Conservation (phyloP, 208 protist genomes). For the Trichomonas vaginalis region DNA sequence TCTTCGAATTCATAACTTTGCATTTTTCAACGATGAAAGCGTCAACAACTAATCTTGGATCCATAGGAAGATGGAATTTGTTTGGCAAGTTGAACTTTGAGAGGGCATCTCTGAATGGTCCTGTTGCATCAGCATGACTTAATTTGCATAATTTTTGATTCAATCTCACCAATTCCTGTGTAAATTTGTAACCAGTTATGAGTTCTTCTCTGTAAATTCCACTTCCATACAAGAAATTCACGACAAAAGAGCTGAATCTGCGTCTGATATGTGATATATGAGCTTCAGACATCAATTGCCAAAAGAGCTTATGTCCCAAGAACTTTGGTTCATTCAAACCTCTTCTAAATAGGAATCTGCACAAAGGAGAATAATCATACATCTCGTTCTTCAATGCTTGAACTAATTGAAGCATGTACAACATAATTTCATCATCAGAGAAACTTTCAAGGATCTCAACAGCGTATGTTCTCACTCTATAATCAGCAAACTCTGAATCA, state of each 20-base stretch:
- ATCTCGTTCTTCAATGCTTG: conserved; percentile 60
- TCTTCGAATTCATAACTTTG: conserved; percentile 71
- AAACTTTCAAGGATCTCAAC: conserved; percentile 29
- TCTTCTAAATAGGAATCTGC: conserved; percentile 49
- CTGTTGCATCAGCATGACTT: not conserved
- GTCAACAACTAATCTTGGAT: conserved; percentile 15
- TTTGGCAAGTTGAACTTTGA: not conserved
- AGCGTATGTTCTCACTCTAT: conserved; percentile 43
- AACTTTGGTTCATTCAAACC: conserved; percentile 51
- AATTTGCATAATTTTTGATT: not conserved
- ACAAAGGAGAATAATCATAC: conserved; percentile 49
- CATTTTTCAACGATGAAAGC: conserved; percentile 45
- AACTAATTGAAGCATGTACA: conserved; percentile 33
- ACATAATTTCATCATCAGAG: conserved; percentile 27
- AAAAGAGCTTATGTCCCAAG: conserved; percentile 53
- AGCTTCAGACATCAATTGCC: conserved; percentile 63
- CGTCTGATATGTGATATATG: conserved; percentile 50
- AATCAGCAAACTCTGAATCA: conserved; percentile 51
- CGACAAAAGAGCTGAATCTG: conserved; percentile 45
- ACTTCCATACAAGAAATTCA: not conserved
- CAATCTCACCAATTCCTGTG: not conserved
- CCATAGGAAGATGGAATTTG: conserved; percentile 16
- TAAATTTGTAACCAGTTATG: not conserved
- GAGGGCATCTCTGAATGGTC: not conserved
- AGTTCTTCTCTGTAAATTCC: not conserved